Base-by-base conservation (phyloP, 2,329 filamentous ascomycete genomes). In the Elsinoe fawcettii region DNA sequence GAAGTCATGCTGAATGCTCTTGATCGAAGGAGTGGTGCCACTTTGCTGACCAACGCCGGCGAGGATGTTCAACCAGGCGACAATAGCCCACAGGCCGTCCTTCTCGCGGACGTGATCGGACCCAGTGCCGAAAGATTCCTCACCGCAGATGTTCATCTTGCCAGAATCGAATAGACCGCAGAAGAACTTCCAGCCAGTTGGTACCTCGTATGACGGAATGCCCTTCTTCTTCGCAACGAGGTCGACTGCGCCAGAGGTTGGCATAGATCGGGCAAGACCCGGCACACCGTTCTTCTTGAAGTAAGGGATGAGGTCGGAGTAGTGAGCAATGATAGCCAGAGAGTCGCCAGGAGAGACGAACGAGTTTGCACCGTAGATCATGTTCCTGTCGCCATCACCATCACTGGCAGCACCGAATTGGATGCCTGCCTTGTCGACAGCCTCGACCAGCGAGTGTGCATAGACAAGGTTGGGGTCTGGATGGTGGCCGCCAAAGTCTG, bases 21-120 rank as follows among this genome's bases (percentile, higher is more conserved):
- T 88, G 75, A 99, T 97, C 75, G 88, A 95, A 53, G 92, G 91
- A 2, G 87, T 90, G 64, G 88, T 85, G 59, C 79, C 84, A 18
- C 88, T 86, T 71, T 90, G 81, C 71, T 93, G 85, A 63, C 91
- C 91, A 49, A 97, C 84, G 63, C 89, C 92, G 60, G 93, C 93
- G 67, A 99, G 95, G 73, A 99, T 96, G 80, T 99, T 99, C 67
- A 99, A 78, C 93, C 93, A 99, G 30, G 93, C 93, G 56, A 96
- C 87, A 61, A 99, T 83, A 60, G 93, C 93, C 93, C 93, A 99
- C 41, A 99, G 82, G 61, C 93, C 93, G 69, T 99, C 93, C 82
- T 99, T 99, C 79, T 99, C 93, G 66, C 93, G 90, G 69, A 99
- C 96, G 75, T 99, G 93, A 79, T 99, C 96, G 74, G 88, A 95